A percentile compares a stretch with the other conserved stretches of the same genome.
Evolutionary conservation across 106 monocot species (phyloP).

Genomic region (Triglochin maritima): DNA sequence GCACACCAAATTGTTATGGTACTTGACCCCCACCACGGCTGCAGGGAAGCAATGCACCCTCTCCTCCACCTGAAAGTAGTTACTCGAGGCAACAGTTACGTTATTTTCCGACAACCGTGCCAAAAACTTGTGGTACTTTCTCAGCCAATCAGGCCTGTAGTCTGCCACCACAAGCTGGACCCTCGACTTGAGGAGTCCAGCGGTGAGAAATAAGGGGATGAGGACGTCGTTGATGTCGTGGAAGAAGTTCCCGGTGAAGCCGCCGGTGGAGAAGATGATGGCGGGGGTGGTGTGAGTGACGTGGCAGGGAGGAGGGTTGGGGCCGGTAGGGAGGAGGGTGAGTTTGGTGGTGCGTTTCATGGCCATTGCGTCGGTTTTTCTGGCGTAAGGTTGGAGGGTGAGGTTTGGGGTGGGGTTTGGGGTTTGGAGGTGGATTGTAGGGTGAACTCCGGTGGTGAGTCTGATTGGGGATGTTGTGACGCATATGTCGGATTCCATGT

Average conservation of each 20-base stretch:
- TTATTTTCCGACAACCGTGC: constrained; percentile 9
- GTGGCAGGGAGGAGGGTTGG: constrained; percentile 19
- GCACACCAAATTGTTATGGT: constrained; percentile 32
- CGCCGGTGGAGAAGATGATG: constrained; percentile 49
- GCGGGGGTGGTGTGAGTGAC: constrained; percentile 33
- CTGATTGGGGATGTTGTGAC: constrained; percentile 21
- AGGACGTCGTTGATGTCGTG: constrained; percentile 56
- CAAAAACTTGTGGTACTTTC: constrained; percentile 26
- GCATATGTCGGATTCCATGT: constrained; percentile 29
- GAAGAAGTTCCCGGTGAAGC: constrained; percentile 54
- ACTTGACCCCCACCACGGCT: constrained; percentile 40
- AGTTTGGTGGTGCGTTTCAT: constrained; percentile 29
- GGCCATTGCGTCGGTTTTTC: constrained; percentile 28
- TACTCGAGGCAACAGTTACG: constrained; percentile 1
- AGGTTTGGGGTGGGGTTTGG: not conserved
- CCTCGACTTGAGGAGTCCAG: constrained; percentile 14
- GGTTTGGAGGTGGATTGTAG: constrained; percentile 19
- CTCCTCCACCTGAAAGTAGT: not conserved
- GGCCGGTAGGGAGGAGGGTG: not conserved
- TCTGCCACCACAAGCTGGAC: constrained; percentile 28
- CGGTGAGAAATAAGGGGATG: constrained; percentile 45
- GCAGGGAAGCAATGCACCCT: constrained; percentile 43
- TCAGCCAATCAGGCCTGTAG: constrained; percentile 22
- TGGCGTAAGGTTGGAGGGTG: constrained; percentile 27
- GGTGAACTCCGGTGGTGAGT: constrained; percentile 14